Conservation (phyloP, 78 protist species). For the Trichosphaerium sp. region DNA sequence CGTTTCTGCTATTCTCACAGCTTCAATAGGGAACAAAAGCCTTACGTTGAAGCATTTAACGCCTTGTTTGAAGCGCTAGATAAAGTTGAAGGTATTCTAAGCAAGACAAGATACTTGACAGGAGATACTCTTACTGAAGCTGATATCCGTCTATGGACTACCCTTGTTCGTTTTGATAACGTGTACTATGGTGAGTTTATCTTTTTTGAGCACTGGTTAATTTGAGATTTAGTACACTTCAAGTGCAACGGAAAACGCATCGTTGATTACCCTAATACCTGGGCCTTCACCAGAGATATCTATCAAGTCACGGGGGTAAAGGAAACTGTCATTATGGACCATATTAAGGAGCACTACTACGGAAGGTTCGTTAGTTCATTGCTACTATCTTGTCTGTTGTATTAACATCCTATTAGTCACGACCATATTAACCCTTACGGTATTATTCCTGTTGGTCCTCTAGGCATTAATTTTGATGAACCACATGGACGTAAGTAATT, state of each 20-base stretch:
- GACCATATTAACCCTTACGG: slow-evolving; percentile 49
- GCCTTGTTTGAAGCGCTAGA: slow-evolving; percentile 57
- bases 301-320: slow-evolving; percentile 34
- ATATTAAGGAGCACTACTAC: too few relatives aligned
- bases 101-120: slow-evolving; percentile 18
- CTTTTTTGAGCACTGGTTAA: too few relatives aligned
- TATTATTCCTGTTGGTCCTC: slow-evolving; percentile 53
- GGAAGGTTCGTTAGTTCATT: too few relatives aligned
- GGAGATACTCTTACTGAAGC: slow-evolving; percentile 69
- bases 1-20: neutral
- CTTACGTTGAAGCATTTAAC: slow-evolving; percentile 32
- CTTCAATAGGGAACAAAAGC: slow-evolving; percentile 2
- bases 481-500: neutral
- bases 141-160: slow-evolving; percentile 72
- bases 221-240: too few relatives aligned
- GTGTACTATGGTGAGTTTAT: slow-evolving; percentile 60
- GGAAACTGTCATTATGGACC: slow-evolving; percentile 43
- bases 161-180: slow-evolving; percentile 78
- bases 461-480: neutral
- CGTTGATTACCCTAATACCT: slow-evolving; percentile 57
- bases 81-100: slow-evolving; percentile 45
- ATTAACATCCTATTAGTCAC: too few relatives aligned
- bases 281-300: slow-evolving; percentile 37
- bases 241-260: slow-evolving; percentile 47
- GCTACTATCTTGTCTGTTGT: too few relatives aligned